Percentiles rank a stretch among this genome's conserved stretches.
These are phyloP conservation scores for Wickerhamiella vanderwaltii DNA, from an alignment of 805 yeast species.

Conservation along the genomic window DNA sequence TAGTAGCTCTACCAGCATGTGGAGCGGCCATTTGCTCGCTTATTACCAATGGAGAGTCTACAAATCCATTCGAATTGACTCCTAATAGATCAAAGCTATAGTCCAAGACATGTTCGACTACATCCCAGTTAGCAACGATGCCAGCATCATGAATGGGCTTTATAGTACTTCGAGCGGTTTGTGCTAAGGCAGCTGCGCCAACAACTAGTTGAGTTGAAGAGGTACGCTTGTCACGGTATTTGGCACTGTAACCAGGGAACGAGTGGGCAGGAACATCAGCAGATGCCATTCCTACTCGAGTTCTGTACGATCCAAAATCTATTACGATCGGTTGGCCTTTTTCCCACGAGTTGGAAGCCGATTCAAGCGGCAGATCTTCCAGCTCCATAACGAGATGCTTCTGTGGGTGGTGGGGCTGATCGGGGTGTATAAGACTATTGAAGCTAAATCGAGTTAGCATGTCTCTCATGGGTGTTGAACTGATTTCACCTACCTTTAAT, in stretches of 20 bases:
- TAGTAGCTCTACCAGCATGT: constrained; percentile 50
- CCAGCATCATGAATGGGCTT: constrained; percentile 81
- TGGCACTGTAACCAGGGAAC: constrained; percentile 58
- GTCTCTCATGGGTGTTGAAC: too few species aligned
- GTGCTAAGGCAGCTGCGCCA: constrained; percentile 73
- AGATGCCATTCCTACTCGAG: constrained; percentile 30
- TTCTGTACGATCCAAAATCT: constrained; percentile 62
- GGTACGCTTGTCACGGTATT: constrained; percentile 63
- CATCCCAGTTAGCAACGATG: constrained; percentile 84
- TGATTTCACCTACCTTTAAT: too few species aligned
- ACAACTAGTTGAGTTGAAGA: constrained; percentile 49
- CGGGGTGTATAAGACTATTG: too few species aligned
- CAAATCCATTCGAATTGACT: constrained; percentile 40
- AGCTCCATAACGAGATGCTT: constrained; percentile 5
- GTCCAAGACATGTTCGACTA: constrained; percentile 69
- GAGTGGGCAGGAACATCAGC: constrained; percentile 37
- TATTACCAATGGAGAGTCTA: constrained; percentile 70
- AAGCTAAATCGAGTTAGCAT: too few species aligned
- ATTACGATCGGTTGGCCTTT: constrained; percentile 66
- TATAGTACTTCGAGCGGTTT: constrained; percentile 54
- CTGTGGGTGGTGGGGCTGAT: not conserved
- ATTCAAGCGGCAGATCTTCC: not conserved
- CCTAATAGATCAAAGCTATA: constrained; percentile 72
- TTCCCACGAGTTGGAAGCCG: constrained; percentile 30
- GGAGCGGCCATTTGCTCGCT: constrained; percentile 70